Evolutionary conservation across 2,329 filamentous ascomycete species (phyloP), one percentile per base, ranked within the genome.

Genomic region (Rhynchosporium secalis): DNA sequence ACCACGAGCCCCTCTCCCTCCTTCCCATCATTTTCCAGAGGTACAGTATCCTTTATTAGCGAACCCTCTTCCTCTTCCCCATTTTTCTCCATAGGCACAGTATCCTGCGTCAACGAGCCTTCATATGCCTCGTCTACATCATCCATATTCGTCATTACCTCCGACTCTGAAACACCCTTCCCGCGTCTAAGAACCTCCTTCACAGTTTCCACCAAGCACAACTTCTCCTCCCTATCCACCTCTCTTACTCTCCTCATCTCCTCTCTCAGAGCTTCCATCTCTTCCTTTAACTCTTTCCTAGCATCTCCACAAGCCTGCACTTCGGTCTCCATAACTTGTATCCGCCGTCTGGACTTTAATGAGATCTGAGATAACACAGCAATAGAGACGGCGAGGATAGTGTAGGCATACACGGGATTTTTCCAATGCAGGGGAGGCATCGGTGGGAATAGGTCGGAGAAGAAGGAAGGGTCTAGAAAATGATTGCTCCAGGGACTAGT

Each of bases 201-300:
- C 13, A 55, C 31, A 13, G 10, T 52, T n/a, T 47, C 49, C 10
- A 60, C 52, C 58, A 60, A n/a, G 7, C 48, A 54, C 15, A 60
- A 3, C 12, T 60, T 60, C 48, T 60, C 58, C 10, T 60, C 58
- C n/a, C 49, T 28, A 29, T 60, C 58, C 48, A 55, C 58, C 38
- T 58, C 56, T 38, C 56, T 48, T 2, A 9, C n/a, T 7, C 28
- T 58, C 38, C 40, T 20, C 7, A 54, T 45, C 13, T 54, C 58
- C 29, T 54, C 52, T 5, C 48, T 60, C 28, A 60, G 20, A 3
- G 20, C 20, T 8, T 54, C 36, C 7, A 54, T 29, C 4, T 41
- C 13, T 4, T n/a, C 33, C 8, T 26, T 54, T 33, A 28, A 28
- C 3, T 54, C 20, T 3, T 28, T 12, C 15, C 10, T 13, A 2